Conservation (phyloP, 768 basidiomycete genomes). For the Collybiopsis confluens region DNA sequence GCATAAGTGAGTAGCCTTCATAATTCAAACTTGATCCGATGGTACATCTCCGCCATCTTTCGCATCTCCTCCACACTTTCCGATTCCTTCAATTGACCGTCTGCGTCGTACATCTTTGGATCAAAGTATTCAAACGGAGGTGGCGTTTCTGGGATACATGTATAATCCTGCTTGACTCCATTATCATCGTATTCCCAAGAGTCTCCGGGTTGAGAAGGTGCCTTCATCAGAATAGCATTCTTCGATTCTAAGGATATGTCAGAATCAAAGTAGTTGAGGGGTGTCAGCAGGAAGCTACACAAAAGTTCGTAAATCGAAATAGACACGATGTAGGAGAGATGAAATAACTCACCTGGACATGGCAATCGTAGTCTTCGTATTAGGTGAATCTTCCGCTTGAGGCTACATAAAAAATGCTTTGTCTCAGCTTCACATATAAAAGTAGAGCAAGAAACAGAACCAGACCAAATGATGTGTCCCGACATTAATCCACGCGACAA, state of each 20-base stretch:
- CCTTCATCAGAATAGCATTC: slow-evolving; percentile 46
- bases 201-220: slow-evolving; percentile 32
- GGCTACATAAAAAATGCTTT: slow-evolving; percentile 29
- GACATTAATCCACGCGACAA: slow-evolving; percentile 64
- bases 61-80: slow-evolving; percentile 34
- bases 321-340: background rate
- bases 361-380: slow-evolving; percentile 53
- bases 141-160: slow-evolving; percentile 34
- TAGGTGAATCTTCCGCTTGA: slow-evolving; percentile 61
- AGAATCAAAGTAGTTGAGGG: slow-evolving; percentile 62
- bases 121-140: slow-evolving; percentile 35
- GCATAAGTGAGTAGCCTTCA: background rate
- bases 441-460: background rate
- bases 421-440: background rate
- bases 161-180: slow-evolving; percentile 38
- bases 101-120: slow-evolving; percentile 27
- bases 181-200: slow-evolving; percentile 46
- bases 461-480: slow-evolving; percentile 61
- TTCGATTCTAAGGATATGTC: slow-evolving; percentile 56
- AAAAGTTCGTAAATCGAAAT: background rate
- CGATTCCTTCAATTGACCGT: slow-evolving; percentile 25
- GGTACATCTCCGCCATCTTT: slow-evolving; percentile 32
- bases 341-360: slow-evolving; percentile 40
- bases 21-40: slow-evolving; percentile 30
- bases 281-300: slow-evolving; percentile 52